Evolutionary conservation across 805 yeast genomes (phyloP).

Genomic region (Candida coquimbonensis): DNA sequence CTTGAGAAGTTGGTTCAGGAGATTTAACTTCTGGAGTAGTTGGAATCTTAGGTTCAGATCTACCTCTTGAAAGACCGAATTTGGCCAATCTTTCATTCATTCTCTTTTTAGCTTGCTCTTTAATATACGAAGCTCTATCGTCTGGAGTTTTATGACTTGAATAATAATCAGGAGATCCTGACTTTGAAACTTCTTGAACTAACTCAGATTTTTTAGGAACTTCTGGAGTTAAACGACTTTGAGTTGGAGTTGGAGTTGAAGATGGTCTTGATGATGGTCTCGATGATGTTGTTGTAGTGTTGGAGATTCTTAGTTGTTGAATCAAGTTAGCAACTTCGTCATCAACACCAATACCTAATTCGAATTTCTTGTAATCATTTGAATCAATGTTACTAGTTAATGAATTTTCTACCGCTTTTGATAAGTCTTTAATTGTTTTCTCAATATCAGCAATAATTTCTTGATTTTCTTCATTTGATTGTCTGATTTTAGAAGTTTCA

Average conservation of each 20-base stretch:
- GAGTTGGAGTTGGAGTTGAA: background rate
- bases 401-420: conserved; percentile 31
- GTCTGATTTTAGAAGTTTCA: conserved; percentile 43
- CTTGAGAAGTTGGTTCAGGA: conserved; percentile 10
- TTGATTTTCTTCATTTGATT: conserved; percentile 49
- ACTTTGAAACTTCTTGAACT: conserved; percentile 9
- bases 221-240: conserved; percentile 10
- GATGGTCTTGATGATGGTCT: conserved; percentile 1
- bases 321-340: conserved; percentile 62
- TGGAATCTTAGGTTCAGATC: conserved; percentile 10
- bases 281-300: conserved; percentile 1
- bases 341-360: conserved; percentile 70
- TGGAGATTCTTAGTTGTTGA: conserved; percentile 36
- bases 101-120: conserved; percentile 72
- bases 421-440: conserved; percentile 56
- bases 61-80: conserved; percentile 55
- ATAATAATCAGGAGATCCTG: conserved; percentile 20
- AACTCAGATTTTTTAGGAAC: conserved; percentile 1
- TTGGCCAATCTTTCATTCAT: conserved; percentile 84
- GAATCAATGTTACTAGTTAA: conserved; percentile 29
- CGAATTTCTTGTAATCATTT: conserved; percentile 66
- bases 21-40: conserved; percentile 12
- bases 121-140: conserved; percentile 72
- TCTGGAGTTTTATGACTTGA: conserved; percentile 41
- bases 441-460: conserved; percentile 66